Base-by-base conservation (phyloP, 331 rosid species). In the Quercus phellos region DNA sequence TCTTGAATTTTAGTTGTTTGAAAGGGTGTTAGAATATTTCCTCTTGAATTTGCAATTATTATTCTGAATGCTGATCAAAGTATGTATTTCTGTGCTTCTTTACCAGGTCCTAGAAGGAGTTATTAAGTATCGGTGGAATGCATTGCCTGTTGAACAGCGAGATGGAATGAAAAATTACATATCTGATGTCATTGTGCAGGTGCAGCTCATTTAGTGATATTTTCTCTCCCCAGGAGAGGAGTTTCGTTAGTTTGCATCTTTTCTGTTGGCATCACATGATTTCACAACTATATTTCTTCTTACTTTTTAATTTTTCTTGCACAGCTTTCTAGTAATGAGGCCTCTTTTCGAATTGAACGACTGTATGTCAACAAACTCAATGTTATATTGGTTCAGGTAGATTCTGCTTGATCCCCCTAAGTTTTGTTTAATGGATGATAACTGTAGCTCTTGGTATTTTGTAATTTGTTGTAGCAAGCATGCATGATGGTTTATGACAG, bases 161-260 rank as follows among this genome's bases (percentile, higher is more conserved):
- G 99, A 95, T 74, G 99, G 99, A 80, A 95, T 95, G 99, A 95
- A 95, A 80, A 95, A 95, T 86, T 95, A 93, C 79, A 93, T 95
- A 11, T 95, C 99, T 74, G 99, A 95, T 70, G 90, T 95, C 67
- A 95, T 95, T 74, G 97, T 95, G 55, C 98, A 95, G 98, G 99
- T 93, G 77, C 35, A 77, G n/a, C 18, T 24, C 22, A 5, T 58
- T n/a, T 7, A 56, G 51, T 70, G 16, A 68, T 17, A 38, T 43
- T 30, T 68, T 26, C 11, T 22, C 12, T 63, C 18, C 16, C 13
- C 13, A 55, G 32, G 58, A 54, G 32, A 22, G 30, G 24, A 27
- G 29, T 72, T 35, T 43, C 4, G 4, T 22, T 53, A 29, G 72
- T 16, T 66, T 8, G 22, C 24, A 17, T 22, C 3, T 26, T 22